Conservation (phyloP, 176 grass and related monocot genomes). For the Lolium multiflorum region DNA sequence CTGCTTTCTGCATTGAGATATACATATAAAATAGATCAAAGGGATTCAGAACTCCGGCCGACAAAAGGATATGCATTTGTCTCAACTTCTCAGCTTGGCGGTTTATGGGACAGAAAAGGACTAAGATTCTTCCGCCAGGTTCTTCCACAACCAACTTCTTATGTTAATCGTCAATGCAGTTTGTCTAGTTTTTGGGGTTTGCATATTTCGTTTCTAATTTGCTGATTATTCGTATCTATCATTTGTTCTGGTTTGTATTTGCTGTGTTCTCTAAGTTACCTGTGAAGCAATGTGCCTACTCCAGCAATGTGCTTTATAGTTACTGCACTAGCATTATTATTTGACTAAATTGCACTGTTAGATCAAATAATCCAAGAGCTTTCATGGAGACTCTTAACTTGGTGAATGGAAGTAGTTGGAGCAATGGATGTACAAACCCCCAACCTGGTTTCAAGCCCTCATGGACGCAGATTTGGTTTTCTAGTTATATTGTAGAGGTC, state of each 20-base stretch:
- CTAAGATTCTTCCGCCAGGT: constrained; percentile 80
- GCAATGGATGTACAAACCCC: not conserved
- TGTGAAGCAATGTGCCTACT: constrained; percentile 2
- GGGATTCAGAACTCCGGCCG: constrained; percentile 75
- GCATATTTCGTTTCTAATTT: constrained; percentile 12
- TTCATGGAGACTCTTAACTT: constrained; percentile 5
- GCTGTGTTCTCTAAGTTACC: not conserved
- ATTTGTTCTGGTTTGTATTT: not conserved
- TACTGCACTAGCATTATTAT: constrained; percentile 2
- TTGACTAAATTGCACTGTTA: not conserved
- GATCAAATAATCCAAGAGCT: constrained; percentile 5
- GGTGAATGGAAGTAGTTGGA: not conserved
- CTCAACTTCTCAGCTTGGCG: constrained; percentile 74
- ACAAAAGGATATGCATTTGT: constrained; percentile 77
- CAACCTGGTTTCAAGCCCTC: not conserved
- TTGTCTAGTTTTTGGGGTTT: not conserved
- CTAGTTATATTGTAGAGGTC: not conserved
- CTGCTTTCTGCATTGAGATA: constrained; percentile 80
- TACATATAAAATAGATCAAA: constrained; percentile 71
- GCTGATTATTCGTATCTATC: not conserved
- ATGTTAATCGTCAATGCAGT: not conserved
- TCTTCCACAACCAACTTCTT: constrained; percentile 12
- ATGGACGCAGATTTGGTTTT: not conserved
- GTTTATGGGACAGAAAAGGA: constrained; percentile 64
- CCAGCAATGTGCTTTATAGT: not conserved